Conservation (phyloP, 2,329 filamentous ascomycete genomes). For the Decorospora gaudefroyi region DNA sequence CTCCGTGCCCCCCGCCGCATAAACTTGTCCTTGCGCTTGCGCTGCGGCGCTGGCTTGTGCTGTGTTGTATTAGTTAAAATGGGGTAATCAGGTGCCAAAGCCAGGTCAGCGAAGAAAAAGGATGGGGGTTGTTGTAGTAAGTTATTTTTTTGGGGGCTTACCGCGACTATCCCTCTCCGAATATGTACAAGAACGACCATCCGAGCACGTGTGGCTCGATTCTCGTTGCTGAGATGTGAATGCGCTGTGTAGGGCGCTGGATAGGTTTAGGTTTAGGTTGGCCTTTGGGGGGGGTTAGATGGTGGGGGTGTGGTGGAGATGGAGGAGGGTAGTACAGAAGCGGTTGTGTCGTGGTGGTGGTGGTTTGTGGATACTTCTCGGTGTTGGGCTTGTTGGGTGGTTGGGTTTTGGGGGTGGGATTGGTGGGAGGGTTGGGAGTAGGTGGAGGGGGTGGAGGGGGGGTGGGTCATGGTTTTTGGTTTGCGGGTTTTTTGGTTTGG, state of each 20-base stretch:
- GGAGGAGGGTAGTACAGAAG: conserved; percentile 28
- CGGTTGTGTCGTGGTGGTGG: conserved; percentile 26
- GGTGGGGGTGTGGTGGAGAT: neutral
- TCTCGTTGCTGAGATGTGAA: conserved; percentile 39
- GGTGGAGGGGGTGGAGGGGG: too few relatives aligned
- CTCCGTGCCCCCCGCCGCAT: conserved; percentile 25
- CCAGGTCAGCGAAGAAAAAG: too few relatives aligned
- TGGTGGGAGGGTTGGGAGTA: too few relatives aligned
- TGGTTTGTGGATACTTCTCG: too few relatives aligned
- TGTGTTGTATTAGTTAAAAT: too few relatives aligned
- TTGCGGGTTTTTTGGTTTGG: too few relatives aligned
- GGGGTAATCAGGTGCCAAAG: too few relatives aligned
- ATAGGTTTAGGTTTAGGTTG: conserved; percentile 45
- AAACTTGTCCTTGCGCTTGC: conserved; percentile 27
- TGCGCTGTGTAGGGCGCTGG: conserved; percentile 43
- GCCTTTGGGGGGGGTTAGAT: conserved; percentile 4
- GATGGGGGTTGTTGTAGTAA: too few relatives aligned
- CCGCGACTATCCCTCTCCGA: conserved; percentile 33
- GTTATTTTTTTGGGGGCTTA: too few relatives aligned
- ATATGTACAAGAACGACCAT: conserved; percentile 32
- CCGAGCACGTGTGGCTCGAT: conserved; percentile 34
- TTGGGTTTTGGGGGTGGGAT: too few relatives aligned
- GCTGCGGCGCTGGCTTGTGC: conserved; percentile 32
- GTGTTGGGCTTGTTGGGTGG: too few relatives aligned
- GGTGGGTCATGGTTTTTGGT: too few relatives aligned